phyloP scores from a whole-genome alignment of 2,329 filamentous ascomycete species.

The Blastomyces silverae region DNA sequence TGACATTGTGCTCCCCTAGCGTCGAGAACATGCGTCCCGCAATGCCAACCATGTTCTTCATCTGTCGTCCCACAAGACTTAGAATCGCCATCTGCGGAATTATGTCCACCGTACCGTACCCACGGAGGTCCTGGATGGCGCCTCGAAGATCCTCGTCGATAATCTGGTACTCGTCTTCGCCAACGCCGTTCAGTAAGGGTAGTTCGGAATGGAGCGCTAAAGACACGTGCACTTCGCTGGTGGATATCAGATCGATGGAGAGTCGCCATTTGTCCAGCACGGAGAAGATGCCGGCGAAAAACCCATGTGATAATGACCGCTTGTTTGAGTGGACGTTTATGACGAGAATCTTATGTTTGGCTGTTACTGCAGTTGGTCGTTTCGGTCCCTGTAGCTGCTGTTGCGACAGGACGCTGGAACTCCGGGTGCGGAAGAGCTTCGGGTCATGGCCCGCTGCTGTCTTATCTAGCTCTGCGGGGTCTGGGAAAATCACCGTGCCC shows the following conservation, averaged over 20 bases:
- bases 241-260: slow-evolving; percentile 93
- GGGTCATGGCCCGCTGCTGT: slow-evolving; percentile 52
- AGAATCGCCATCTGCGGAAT: slow-evolving; percentile 91
- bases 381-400: slow-evolving; percentile 56
- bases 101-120: slow-evolving; percentile 84
- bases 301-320: slow-evolving; percentile 89
- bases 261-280: slow-evolving; percentile 81
- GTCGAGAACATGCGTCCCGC: slow-evolving; percentile 92
- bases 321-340: slow-evolving; percentile 99
- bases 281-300: slow-evolving; percentile 88
- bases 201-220: slow-evolving; percentile 85
- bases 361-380: slow-evolving; percentile 82
- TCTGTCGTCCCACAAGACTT: slow-evolving; percentile 85
- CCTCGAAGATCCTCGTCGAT: slow-evolving; percentile 57
- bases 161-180: slow-evolving; percentile 47
- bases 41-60: slow-evolving; percentile 97
- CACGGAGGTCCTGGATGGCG: slow-evolving; percentile 64
- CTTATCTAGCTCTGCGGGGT: slow-evolving; percentile 52
- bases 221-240: slow-evolving; percentile 92
- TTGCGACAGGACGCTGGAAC: slow-evolving; percentile 42
- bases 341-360: slow-evolving; percentile 94
- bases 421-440: slow-evolving; percentile 46
- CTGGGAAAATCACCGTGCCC: slow-evolving; percentile 66
- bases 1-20: slow-evolving; percentile 85
- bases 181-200: slow-evolving; percentile 46